Conservation (phyloP, 257 asterid genomes). For the Nyctanthes arbortristis region DNA sequence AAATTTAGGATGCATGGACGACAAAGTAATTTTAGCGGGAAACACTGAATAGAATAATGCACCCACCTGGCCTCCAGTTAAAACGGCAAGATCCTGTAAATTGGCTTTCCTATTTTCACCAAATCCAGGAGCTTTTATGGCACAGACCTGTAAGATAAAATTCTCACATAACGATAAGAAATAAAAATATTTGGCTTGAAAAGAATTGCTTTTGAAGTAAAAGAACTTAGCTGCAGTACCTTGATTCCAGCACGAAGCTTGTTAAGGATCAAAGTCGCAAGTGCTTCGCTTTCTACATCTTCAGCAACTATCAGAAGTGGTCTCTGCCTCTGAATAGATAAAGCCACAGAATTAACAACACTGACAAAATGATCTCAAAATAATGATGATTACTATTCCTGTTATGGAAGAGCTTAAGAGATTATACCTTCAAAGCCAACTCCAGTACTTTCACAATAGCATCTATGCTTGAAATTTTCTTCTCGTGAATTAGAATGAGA, state of each 20-base stretch:
- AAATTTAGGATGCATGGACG: not conserved
- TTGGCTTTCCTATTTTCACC: constrained; percentile 88
- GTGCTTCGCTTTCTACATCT: constrained; percentile 95
- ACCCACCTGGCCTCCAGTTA: constrained; percentile 88
- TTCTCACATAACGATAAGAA: not conserved
- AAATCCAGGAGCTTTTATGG: constrained; percentile 94
- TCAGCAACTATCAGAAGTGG: constrained; percentile 84
- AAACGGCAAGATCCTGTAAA: constrained; percentile 81
- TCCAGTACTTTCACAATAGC: constrained; percentile 81
- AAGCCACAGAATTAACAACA: not conserved
- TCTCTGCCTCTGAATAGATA: constrained; percentile 61
- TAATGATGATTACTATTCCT: not conserved
- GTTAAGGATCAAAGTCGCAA: constrained; percentile 91
- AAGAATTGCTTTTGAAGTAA: not conserved
- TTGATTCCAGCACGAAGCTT: constrained; percentile 94
- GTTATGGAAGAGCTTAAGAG: not conserved
- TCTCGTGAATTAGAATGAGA: constrained; percentile 80
- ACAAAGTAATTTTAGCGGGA: too few relatives aligned
- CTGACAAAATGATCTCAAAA: not conserved
- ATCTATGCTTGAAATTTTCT: constrained; percentile 75
- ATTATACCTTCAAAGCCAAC: constrained; percentile 77
- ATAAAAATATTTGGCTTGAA: not conserved
- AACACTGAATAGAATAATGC: not conserved
- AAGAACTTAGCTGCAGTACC: constrained; percentile 34
- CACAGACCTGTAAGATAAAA: constrained; percentile 65